phyloP scores from a whole-genome alignment of 2,329 filamentous ascomycete genomes.

The Hypomyces rosellus region DNA sequence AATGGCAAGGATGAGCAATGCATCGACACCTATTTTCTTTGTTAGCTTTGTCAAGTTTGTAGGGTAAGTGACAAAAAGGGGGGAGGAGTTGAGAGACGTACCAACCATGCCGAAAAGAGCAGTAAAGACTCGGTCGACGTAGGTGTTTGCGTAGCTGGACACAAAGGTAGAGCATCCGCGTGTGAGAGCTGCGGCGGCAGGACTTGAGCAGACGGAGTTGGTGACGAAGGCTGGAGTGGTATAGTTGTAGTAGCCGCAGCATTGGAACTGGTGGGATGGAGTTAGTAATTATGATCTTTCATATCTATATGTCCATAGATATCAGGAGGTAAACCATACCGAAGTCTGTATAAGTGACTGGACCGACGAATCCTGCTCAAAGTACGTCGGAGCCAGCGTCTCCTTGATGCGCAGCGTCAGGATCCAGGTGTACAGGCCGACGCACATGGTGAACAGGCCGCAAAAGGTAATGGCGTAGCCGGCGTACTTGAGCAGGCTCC shows the following conservation, averaged over 20 bases:
- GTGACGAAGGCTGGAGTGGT: constrained; percentile 66
- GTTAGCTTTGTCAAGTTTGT: neutral
- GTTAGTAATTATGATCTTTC: constrained; percentile 2
- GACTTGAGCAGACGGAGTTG: constrained; percentile 61
- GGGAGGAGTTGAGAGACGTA: constrained; percentile 21
- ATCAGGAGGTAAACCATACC: constrained; percentile 37
- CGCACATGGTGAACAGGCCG: constrained; percentile 56
- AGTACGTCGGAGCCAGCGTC: constrained; percentile 57
- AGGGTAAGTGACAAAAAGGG: neutral
- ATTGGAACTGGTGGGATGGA: constrained; percentile 55
- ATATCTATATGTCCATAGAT: neutral
- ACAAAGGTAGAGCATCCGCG: constrained; percentile 65
- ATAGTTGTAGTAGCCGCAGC: constrained; percentile 74
- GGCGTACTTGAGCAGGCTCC: constrained; percentile 64
- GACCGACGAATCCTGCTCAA: constrained; percentile 44
- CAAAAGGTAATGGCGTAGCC: constrained; percentile 58
- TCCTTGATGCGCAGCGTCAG: constrained; percentile 62
- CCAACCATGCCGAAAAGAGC: constrained; percentile 74
- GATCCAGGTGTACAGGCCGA: constrained; percentile 67
- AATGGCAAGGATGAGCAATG: constrained; percentile 61
- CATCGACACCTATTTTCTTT: constrained; percentile 47
- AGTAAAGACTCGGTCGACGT: constrained; percentile 72
- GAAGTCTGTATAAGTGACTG: constrained; percentile 66
- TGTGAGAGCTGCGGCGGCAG: constrained; percentile 62
- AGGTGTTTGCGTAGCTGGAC: constrained; percentile 61